These are phyloP conservation scores for Trebouxia sp. DNA, from an alignment of 139 green algal genomes.

Conservation along the genomic window DNA sequence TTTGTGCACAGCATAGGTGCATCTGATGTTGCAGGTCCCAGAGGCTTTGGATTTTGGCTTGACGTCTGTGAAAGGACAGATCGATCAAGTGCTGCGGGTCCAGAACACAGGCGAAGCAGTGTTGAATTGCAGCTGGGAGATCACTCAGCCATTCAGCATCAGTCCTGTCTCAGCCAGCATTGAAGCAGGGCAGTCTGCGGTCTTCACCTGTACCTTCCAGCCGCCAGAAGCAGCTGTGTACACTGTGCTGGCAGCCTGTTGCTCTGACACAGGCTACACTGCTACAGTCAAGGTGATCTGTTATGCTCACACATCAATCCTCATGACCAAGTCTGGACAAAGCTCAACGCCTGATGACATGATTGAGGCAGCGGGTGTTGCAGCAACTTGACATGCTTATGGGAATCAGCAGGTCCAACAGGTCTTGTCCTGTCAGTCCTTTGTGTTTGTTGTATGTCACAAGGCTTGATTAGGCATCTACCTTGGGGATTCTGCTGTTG, in stretches of 20 bases:
- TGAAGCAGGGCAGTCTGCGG: conserved; percentile 38
- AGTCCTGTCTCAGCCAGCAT: conserved; percentile 41
- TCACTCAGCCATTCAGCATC: conserved; percentile 63
- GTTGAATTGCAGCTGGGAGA: conserved; percentile 56
- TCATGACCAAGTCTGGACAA: too few relatives aligned
- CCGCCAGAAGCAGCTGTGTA: conserved; percentile 66
- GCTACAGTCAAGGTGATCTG: conserved; percentile 40
- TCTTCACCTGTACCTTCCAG: conserved; percentile 45
- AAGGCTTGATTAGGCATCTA: too few relatives aligned
- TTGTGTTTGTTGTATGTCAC: too few relatives aligned
- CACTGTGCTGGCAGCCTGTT: conserved; percentile 44
- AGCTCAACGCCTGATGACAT: too few relatives aligned
- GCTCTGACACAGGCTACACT: conserved; percentile 48
- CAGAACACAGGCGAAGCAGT: conserved; percentile 60
- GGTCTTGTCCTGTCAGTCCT: too few relatives aligned
- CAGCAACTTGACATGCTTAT: too few relatives aligned
- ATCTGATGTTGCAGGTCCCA: conserved; percentile 42
- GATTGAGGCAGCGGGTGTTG: too few relatives aligned
- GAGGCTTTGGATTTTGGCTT: conserved; percentile 60
- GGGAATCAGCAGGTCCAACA: too few relatives aligned
- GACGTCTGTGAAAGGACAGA: conserved; percentile 47
- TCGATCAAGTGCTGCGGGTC: conserved; percentile 35
- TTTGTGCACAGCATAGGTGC: too few relatives aligned
- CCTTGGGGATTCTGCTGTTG: too few relatives aligned
- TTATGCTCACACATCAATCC: too few relatives aligned